Evolutionary conservation across 164 flowering plant species (phyloP).

Genomic region (Stephania yunnanensis): DNA sequence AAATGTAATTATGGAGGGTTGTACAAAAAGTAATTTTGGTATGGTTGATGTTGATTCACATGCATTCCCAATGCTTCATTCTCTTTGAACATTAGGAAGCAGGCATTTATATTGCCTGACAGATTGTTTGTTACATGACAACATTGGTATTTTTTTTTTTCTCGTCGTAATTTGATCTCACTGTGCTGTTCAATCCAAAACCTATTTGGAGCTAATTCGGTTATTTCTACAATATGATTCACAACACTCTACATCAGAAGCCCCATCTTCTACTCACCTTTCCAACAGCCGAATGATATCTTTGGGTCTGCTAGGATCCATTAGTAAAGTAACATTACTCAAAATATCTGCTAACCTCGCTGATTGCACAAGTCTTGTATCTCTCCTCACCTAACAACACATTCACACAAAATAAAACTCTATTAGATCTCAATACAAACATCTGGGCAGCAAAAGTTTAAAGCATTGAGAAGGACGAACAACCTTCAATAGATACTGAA

Average conservation of each 20-base stretch:
- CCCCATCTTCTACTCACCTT: neutral
- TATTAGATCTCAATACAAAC: neutral
- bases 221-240: neutral
- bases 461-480: neutral
- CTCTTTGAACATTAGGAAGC: neutral
- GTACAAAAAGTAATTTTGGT: no score
- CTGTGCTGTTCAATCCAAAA: neutral
- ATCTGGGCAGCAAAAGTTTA: neutral
- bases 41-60: neutral
- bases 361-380: neutral
- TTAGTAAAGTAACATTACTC: neutral
- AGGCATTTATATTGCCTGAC: no score
- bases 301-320: neutral
- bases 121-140: no score
- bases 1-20: no score
- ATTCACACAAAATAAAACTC: neutral
- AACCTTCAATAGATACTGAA: slow-evolving; percentile 9
- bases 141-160: no score
- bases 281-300: slow-evolving; percentile 1
- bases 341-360: slow-evolving; percentile 2
- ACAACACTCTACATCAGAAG: no score
- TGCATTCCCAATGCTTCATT: neutral
- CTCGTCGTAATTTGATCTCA: neutral
- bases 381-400: slow-evolving; percentile 10
- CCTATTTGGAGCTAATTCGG: neutral